Evolutionary conservation across 208 protist species (phyloP).

Genomic region (Phytomonas sp.): DNA sequence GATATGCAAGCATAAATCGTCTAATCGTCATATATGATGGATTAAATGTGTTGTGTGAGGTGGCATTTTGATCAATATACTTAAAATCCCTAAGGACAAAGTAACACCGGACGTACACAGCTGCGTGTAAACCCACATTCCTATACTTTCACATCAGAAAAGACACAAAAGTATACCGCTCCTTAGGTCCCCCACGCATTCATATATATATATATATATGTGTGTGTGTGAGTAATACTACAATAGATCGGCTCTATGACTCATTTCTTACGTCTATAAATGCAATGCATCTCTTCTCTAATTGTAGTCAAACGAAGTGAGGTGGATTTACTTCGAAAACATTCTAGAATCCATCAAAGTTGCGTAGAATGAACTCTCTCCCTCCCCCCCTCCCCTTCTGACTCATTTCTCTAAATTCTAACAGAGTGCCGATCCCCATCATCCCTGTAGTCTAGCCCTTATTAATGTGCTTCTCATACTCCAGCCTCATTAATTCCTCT

Average conservation of each 20-base stretch:
- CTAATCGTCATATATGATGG: neutral
- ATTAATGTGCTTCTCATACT: constrained; percentile 18
- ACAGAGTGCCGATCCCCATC: neutral
- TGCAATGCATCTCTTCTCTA: constrained; percentile 3
- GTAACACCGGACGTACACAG: neutral
- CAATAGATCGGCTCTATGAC: neutral
- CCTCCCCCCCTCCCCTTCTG: too few species aligned
- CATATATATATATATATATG: constrained; percentile 2
- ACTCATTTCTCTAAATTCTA: constrained; percentile 5
- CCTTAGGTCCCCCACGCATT: neutral
- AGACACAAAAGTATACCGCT: neutral
- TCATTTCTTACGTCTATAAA: neutral
- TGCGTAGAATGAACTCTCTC: neutral
- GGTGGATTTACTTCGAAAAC: neutral
- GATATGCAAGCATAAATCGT: neutral
- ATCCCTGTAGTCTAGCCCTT: neutral
- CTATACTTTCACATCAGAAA: neutral
- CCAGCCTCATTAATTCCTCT: constrained; percentile 57
- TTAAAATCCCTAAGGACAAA: neutral
- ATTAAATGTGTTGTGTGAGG: neutral
- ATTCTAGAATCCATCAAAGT: neutral
- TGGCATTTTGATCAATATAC: neutral
- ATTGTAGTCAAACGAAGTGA: neutral
- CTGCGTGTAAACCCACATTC: neutral
- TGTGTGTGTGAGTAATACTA: neutral